phyloP scores from a whole-genome alignment of 2,329 filamentous ascomycete species.

The Trichoderma breve region DNA sequence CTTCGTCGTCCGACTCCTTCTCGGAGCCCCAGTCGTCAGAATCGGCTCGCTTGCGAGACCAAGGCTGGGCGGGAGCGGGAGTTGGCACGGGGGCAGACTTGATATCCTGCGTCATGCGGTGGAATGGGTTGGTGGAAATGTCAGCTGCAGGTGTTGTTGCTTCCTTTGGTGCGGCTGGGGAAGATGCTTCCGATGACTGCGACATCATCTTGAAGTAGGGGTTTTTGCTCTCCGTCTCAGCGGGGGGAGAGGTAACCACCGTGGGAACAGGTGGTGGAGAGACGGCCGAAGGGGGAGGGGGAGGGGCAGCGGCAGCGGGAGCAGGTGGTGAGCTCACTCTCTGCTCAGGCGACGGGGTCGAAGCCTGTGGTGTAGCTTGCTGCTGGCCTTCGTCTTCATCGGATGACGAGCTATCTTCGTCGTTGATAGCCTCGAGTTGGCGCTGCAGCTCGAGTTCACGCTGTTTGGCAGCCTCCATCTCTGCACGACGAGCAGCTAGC shows the following conservation, averaged over 20 bases:
- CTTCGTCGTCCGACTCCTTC: slow-evolving; percentile 60
- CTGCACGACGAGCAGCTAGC: slow-evolving; percentile 79
- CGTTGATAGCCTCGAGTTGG: slow-evolving; percentile 74
- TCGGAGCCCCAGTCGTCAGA: slow-evolving; percentile 83
- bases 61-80: slow-evolving; percentile 48
- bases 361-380: slow-evolving; percentile 63
- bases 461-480: slow-evolving; percentile 88
- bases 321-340: slow-evolving; percentile 51
- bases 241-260: slow-evolving; percentile 52
- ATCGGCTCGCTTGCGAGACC: slow-evolving; percentile 54
- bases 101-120: slow-evolving; percentile 71
- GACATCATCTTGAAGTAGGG: slow-evolving; percentile 91
- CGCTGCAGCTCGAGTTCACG: slow-evolving; percentile 85
- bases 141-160: slow-evolving; percentile 47
- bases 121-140: slow-evolving; percentile 92
- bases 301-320: slow-evolving; percentile 40
- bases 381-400: slow-evolving; percentile 73
- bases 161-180: slow-evolving; percentile 46
- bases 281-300: slow-evolving; percentile 33
- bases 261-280: slow-evolving; percentile 52
- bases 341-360: slow-evolving; percentile 56
- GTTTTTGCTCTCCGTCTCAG: slow-evolving; percentile 81
- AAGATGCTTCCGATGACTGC: slow-evolving; percentile 57
- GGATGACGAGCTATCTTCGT: slow-evolving; percentile 67
- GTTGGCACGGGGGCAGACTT: slow-evolving; percentile 42